A percentile compares a stretch with the other conserved stretches of the same genome.
phyloP scores from a whole-genome alignment of 2,329 filamentous ascomycete species.

The Penicillium sp. region DNA sequence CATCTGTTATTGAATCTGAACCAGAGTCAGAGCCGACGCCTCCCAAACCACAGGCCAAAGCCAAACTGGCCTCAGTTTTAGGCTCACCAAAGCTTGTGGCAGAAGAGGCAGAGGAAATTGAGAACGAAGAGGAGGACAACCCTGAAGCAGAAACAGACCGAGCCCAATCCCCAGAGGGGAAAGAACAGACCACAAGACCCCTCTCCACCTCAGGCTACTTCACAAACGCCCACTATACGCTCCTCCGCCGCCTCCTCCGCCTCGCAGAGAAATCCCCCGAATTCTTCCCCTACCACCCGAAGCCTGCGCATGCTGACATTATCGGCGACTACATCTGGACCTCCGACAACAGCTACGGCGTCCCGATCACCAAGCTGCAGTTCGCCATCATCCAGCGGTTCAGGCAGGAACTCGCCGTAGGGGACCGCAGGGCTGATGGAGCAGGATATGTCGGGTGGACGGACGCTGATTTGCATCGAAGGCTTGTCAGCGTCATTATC shows the following conservation, averaged over 20 bases:
- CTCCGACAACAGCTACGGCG: constrained; percentile 45
- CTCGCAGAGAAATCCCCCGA: constrained; percentile 44
- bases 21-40: not conserved
- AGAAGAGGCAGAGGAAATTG: constrained; percentile 13
- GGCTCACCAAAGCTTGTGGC: constrained; percentile 1
- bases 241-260: constrained; percentile 45
- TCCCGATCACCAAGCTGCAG: constrained; percentile 48
- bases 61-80: constrained; percentile 4
- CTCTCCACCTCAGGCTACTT: constrained; percentile 47
- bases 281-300: constrained; percentile 43
- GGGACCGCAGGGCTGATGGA: constrained; percentile 42
- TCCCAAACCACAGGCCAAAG: not conserved
- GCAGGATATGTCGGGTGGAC: constrained; percentile 48
- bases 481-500: constrained; percentile 53
- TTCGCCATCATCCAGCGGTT: constrained; percentile 50
- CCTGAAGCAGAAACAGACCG: not conserved
- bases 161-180: no score
- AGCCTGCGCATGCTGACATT: constrained; percentile 42
- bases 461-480: constrained; percentile 49
- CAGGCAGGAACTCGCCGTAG: constrained; percentile 41
- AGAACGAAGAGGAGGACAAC: not conserved
- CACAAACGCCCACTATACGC: constrained; percentile 46
- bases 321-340: constrained; percentile 51
- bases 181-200: constrained; percentile 9
- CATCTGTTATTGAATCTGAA: constrained; percentile 10